Base-by-base conservation (phyloP, 2,329 filamentous ascomycete species). In the Pseudogymnoascus sp. region DNA sequence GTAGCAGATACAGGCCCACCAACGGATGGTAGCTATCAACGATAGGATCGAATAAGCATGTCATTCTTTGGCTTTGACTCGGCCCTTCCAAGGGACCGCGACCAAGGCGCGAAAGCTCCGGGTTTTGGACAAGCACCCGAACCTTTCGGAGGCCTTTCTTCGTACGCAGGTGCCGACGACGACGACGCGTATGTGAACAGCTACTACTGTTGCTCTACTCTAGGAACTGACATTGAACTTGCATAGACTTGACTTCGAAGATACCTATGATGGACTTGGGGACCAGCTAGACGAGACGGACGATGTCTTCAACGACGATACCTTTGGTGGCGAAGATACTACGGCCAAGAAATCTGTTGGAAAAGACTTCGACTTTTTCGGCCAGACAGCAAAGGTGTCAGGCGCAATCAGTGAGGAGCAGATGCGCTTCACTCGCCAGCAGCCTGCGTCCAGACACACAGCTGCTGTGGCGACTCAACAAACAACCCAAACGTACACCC, bases 301-400 rank as follows among this genome's bases (percentile, higher is more conserved):
- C 72, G 95, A 99, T 79, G 91, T 84, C 60, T 91, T 97, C 82
- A 99, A 99, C 76, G 91, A 98, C 71, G 95, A 98, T 74, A 99
- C 95, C 1, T 99, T 99, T 73, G 90, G 84, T 26, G 76, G 76
- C 63, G 82, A 79, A 64, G 77, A 75, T 35, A 76, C 80, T 31
- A 80, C 75, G 61, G 77, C 76, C 35, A 74, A 78, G 70, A 75
- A 81, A 68, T 71, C 80, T 10, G 85, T 95, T 64, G 93, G 93
- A 72, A 96, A 90, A 74, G 93, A 99, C 76, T 98, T 98, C 71
- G 95, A 99, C 75, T 99, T 98, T 77, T 96, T 96, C 68, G 93
- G 93, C 41, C 88, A 90, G 72, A 99, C 95, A 6, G 93, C 93
- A 64, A 87, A 93, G 76, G 90, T 96, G 41, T 83, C 92, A 19